A percentile compares a stretch with the other conserved stretches of the same genome.
Evolutionary conservation across 208 protist genomes (phyloP).

Genomic region (Leishmania turanica): DNA sequence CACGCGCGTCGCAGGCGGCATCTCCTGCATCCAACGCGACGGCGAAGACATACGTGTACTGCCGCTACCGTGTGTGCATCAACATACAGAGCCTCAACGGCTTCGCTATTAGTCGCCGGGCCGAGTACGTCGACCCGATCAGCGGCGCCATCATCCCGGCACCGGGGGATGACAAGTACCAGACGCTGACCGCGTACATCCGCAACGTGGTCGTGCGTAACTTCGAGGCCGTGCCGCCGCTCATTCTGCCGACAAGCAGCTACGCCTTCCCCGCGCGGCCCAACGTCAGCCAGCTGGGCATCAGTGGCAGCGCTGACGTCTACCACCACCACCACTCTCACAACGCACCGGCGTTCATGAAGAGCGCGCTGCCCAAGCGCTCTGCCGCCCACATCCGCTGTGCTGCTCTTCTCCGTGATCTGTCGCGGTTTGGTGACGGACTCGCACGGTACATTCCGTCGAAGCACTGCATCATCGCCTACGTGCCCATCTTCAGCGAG

Average conservation of each 20-base stretch:
- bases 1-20: background rate
- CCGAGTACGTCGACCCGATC: constrained; percentile 73
- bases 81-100: constrained; percentile 40
- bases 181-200: constrained; percentile 43
- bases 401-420: constrained; percentile 42
- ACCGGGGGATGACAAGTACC: constrained; percentile 45
- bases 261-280: constrained; percentile 38
- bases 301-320: constrained; percentile 13
- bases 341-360: constrained; percentile 39
- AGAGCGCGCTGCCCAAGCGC: constrained; percentile 25
- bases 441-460: constrained; percentile 29
- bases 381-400: constrained; percentile 25
- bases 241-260: constrained; percentile 34
- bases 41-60: constrained; percentile 20
- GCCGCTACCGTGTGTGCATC: constrained; percentile 64
- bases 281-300: constrained; percentile 35
- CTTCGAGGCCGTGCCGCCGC: constrained; percentile 64
- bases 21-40: background rate
- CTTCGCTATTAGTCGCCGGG: constrained; percentile 63
- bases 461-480: constrained; percentile 30
- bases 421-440: constrained; percentile 56
- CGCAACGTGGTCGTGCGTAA: constrained; percentile 49
- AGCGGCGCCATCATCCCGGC: constrained; percentile 64
- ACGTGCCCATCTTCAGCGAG: constrained; percentile 47
- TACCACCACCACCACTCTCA: constrained; percentile 41